A percentile compares a stretch with the other conserved stretches of the same genome.
Conservation (phyloP, 129 eudicot species). For the Oenanthe sinensis region DNA sequence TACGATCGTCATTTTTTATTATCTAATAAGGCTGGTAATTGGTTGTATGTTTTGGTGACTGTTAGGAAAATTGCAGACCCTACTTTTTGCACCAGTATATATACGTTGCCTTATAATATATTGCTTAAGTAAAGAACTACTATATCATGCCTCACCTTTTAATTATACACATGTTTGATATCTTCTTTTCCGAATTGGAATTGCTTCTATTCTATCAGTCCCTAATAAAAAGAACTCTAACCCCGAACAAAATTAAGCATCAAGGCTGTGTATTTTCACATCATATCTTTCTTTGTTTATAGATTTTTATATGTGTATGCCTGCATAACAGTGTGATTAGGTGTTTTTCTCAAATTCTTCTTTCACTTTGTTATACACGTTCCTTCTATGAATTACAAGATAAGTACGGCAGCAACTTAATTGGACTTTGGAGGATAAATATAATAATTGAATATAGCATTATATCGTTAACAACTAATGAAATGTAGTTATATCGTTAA, state of each 20-base stretch:
- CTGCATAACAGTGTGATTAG: background rate
- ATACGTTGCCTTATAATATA: too few species aligned
- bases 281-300: background rate
- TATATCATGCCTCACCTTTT: too few species aligned
- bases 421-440: background rate
- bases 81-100: too few species aligned
- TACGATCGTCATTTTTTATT: too few species aligned
- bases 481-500: background rate
- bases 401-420: background rate
- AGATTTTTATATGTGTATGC: background rate
- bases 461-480: background rate
- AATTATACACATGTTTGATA: too few species aligned
- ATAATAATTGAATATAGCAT: background rate
- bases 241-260: background rate
- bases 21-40: too few species aligned
- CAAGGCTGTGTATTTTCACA: background rate
- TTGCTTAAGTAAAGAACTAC: too few species aligned
- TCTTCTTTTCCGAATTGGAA: background rate
- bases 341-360: background rate
- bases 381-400: background rate
- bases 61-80: too few species aligned
- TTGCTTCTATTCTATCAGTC: background rate
- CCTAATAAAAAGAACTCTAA: background rate
- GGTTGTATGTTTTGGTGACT: too few species aligned
- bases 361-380: background rate